Evolutionary conservation across 2,329 filamentous ascomycete genomes (phyloP).

Genomic region (Pseudocercospora macadamiae): DNA sequence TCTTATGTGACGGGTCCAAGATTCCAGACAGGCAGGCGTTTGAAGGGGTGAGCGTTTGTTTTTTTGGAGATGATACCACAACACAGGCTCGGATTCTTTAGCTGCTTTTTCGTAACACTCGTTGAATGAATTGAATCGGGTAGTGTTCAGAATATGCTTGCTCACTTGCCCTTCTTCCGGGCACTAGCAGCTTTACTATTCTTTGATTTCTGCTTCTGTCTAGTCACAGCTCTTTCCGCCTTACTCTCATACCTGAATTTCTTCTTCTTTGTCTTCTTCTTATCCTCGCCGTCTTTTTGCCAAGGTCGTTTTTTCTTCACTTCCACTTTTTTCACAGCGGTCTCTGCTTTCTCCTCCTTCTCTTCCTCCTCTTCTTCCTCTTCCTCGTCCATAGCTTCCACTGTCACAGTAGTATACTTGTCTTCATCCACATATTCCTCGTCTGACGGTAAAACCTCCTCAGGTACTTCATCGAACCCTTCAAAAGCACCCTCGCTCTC

Average conservation of each 20-base stretch:
- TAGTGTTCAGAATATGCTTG: too few species aligned
- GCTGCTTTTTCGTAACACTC: neutral
- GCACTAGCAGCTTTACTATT: conserved; percentile 70
- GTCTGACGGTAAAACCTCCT: conserved; percentile 51
- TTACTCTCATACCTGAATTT: conserved; percentile 95
- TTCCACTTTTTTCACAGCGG: conserved; percentile 28
- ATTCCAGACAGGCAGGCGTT: too few species aligned
- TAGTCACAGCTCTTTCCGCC: conserved; percentile 69
- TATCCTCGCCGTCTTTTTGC: conserved; percentile 55
- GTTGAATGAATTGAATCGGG: too few species aligned
- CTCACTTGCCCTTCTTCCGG: conserved; percentile 14
- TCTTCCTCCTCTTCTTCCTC: conserved; percentile 40
- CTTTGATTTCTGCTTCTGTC: conserved; percentile 65
- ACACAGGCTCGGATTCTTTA: too few species aligned
- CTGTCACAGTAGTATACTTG: conserved; percentile 90
- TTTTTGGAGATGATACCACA: too few species aligned
- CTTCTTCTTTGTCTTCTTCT: conserved; percentile 70
- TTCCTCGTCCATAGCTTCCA: conserved; percentile 77
- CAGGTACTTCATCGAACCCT: conserved; percentile 22
- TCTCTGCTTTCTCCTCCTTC: conserved; percentile 28
- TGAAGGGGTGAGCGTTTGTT: too few species aligned
- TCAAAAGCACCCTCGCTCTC: conserved; percentile 34
- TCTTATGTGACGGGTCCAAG: too few species aligned
- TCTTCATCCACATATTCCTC: conserved; percentile 97
- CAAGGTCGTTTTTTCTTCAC: conserved; percentile 47